These are phyloP conservation scores for Leptographium radiaticola DNA, from an alignment of 2,329 filamentous ascomycete genomes.

Conservation along the genomic window DNA sequence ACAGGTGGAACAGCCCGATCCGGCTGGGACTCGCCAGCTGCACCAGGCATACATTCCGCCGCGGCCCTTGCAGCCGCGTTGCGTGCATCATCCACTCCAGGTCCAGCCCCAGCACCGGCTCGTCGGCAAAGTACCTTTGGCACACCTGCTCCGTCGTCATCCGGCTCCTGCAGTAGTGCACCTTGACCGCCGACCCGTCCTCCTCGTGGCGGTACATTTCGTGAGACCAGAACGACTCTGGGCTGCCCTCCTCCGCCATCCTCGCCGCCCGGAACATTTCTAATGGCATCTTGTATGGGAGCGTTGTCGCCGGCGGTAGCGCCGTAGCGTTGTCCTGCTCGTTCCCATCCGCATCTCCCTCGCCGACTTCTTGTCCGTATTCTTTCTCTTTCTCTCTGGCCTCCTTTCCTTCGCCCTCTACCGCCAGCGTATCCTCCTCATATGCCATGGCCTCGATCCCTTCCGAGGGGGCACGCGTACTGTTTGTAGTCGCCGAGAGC, in stretches of 20 bases:
- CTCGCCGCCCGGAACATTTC: conserved; percentile 35
- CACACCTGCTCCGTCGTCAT: conserved; percentile 54
- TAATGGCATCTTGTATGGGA: conserved; percentile 33
- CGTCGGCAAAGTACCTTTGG: conserved; percentile 49
- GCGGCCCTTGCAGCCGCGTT: conserved; percentile 32
- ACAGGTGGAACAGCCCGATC: conserved; percentile 72
- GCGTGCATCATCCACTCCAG: conserved; percentile 64
- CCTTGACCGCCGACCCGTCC: conserved; percentile 40
- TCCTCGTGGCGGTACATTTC: conserved; percentile 47
- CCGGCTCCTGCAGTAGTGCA: conserved; percentile 66
- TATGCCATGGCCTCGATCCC: no score
- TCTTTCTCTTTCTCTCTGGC: conserved; percentile 1
- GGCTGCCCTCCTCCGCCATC: conserved; percentile 27
- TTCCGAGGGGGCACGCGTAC: no score
- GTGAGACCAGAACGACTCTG: conserved; percentile 54
- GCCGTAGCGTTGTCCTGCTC: not conserved
- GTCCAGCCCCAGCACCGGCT: conserved; percentile 73
- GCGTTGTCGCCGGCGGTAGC: conserved; percentile 22
- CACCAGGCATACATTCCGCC: conserved; percentile 65
- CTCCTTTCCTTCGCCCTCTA: not conserved
- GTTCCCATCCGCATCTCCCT: no score
- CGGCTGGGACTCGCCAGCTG: conserved; percentile 68
- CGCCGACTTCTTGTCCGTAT: not conserved
- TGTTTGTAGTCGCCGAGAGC: no score
- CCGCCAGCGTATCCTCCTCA: not conserved